Conservation (phyloP, 148 eudicot species). For the Limonium bicolor region DNA sequence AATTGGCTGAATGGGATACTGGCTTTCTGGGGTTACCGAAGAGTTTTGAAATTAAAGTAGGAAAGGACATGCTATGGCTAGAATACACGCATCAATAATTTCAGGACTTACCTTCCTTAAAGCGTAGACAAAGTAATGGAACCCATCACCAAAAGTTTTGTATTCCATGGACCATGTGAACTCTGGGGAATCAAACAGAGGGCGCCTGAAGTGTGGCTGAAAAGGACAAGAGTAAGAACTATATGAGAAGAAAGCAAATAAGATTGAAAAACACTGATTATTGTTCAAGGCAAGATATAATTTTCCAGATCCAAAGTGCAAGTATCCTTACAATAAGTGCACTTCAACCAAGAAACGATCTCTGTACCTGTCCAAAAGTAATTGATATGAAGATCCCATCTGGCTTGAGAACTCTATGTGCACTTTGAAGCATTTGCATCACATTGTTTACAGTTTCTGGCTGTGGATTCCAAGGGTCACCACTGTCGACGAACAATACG, state of each 20-base stretch:
- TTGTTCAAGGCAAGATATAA: too few relatives aligned
- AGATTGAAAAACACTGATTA: too few relatives aligned
- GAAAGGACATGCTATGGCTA: too few relatives aligned
- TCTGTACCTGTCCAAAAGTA: conserved; percentile 82
- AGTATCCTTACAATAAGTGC: too few relatives aligned
- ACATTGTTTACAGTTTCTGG: conserved; percentile 56
- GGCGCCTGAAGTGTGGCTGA: conserved; percentile 96
- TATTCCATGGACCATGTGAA: conserved; percentile 89
- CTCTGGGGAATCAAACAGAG: conserved; percentile 48
- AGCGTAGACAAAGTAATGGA: conserved; percentile 87
- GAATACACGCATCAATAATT: neutral
- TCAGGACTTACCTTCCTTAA: conserved; percentile 55
- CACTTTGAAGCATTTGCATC: conserved; percentile 75
- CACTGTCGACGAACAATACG: conserved; percentile 96
- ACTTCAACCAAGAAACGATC: too few relatives aligned
- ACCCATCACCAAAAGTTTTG: conserved; percentile 86
- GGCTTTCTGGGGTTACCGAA: too few relatives aligned
- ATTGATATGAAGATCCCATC: conserved; percentile 83
- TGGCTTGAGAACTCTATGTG: conserved; percentile 82
- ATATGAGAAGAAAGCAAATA: too few relatives aligned
- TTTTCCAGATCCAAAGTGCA: too few relatives aligned
- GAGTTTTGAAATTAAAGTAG: too few relatives aligned
- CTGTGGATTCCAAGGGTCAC: conserved; percentile 93
- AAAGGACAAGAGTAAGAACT: too few relatives aligned
- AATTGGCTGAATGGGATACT: too few relatives aligned